Evolutionary conservation across 768 basidiomycete species (phyloP).

Genomic region (Kwoniella europaea): DNA sequence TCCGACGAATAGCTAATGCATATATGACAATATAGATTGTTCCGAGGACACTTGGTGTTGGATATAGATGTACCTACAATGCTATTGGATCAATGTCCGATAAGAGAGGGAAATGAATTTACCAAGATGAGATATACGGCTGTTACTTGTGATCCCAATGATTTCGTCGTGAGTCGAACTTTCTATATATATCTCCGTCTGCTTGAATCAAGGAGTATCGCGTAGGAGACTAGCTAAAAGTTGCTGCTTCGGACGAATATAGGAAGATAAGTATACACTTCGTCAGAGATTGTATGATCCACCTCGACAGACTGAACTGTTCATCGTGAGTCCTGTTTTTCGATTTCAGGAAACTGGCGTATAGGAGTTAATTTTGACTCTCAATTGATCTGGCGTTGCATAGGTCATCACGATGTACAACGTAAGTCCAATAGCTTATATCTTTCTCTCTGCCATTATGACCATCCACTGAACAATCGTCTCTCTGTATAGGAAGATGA

Average conservation of each 20-base stretch:
- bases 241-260: not conserved
- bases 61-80: constrained; percentile 83
- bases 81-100: constrained; percentile 80
- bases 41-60: constrained; percentile 87
- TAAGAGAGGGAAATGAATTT: constrained; percentile 75
- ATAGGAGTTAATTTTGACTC: too few species aligned
- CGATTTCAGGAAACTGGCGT: not conserved
- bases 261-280: constrained; percentile 74
- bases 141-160: constrained; percentile 91
- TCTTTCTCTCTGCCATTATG: not conserved
- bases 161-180: constrained; percentile 66
- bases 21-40: constrained; percentile 62
- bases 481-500: constrained; percentile 67
- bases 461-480: not conserved
- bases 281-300: constrained; percentile 79
- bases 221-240: not conserved
- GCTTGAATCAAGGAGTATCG: not conserved
- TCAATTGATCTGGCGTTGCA: not conserved
- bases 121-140: constrained; percentile 97
- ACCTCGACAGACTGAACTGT: constrained; percentile 82
- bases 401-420: constrained; percentile 90
- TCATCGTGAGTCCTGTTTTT: constrained; percentile 65
- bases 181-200: not conserved
- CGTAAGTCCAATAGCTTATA: constrained; percentile 63
- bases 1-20: not conserved